phyloP scores from a whole-genome alignment of 2,329 filamentous ascomycete species.

The Macrophomina pseudophaseolina region DNA sequence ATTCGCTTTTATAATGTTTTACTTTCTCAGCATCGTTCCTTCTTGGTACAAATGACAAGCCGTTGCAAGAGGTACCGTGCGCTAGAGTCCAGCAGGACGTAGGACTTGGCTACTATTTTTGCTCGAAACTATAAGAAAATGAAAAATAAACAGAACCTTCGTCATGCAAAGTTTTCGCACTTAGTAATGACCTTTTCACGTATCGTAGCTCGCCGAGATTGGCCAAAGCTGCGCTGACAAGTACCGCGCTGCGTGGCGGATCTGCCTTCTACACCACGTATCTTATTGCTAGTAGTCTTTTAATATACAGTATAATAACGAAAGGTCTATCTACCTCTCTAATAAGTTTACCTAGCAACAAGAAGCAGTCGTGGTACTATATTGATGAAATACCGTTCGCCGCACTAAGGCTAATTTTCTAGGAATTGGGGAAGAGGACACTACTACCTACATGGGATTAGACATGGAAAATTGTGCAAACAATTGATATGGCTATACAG shows the following conservation, averaged over 20 bases:
- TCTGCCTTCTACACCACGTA: neutral
- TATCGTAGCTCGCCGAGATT: neutral
- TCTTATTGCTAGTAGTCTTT: neutral
- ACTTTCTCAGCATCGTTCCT: neutral
- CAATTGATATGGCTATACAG: neutral
- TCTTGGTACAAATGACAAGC: neutral
- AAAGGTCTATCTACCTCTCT: neutral
- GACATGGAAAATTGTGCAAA: neutral
- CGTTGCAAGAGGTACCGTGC: neutral
- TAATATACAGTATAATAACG: neutral
- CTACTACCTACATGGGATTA: neutral
- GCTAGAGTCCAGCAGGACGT: neutral
- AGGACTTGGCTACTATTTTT: neutral
- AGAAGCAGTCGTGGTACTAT: neutral
- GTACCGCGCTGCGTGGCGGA: constrained; percentile 10
- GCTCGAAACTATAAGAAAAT: neutral
- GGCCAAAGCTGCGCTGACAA: neutral
- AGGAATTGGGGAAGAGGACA: neutral
- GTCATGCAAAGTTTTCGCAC: neutral
- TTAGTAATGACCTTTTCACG: neutral
- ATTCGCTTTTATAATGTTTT: neutral
- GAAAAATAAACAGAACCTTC: neutral
- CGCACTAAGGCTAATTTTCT: neutral
- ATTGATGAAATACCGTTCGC: constrained; percentile 3
- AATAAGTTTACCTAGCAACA: neutral